Conservation (phyloP, 2,329 filamentous ascomycete genomes). For the Aspergillus alliaceus region DNA sequence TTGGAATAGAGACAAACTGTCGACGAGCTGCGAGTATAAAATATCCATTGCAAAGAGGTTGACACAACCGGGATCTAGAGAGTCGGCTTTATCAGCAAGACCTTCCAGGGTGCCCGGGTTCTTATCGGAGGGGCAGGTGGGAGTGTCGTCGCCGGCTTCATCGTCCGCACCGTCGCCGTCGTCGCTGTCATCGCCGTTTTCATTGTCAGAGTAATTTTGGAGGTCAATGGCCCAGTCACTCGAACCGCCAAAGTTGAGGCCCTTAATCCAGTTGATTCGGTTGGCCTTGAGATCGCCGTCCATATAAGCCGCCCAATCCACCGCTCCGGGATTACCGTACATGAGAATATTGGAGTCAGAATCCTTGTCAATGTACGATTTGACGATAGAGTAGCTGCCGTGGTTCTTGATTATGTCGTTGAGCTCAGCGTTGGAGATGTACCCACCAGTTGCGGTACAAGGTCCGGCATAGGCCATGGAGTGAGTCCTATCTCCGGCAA, state of each 20-base stretch:
- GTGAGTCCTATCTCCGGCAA: neutral
- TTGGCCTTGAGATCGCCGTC: neutral
- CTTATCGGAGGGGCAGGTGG: neutral
- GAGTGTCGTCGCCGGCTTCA: neutral
- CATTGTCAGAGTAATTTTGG: neutral
- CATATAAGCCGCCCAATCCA: neutral
- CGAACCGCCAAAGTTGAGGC: neutral
- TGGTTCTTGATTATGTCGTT: neutral
- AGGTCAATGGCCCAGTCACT: neutral
- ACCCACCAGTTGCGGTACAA: neutral
- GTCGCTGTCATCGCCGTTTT: neutral
- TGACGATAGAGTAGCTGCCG: neutral
- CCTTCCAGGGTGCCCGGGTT: neutral
- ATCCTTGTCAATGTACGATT: neutral
- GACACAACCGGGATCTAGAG: neutral
- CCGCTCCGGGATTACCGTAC: neutral
- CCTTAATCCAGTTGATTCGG: neutral
- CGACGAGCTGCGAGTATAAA: neutral
- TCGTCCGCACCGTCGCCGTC: neutral
- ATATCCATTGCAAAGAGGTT: neutral
- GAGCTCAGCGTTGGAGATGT: slow-evolving; percentile 1
- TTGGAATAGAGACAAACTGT: neutral
- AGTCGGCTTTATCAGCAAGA: neutral
- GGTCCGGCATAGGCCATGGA: neutral
- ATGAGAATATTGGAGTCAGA: neutral